These are phyloP conservation scores for Ganoderma lucidum DNA, from an alignment of 1,284 basidiomycete species.

Conservation along the genomic window DNA sequence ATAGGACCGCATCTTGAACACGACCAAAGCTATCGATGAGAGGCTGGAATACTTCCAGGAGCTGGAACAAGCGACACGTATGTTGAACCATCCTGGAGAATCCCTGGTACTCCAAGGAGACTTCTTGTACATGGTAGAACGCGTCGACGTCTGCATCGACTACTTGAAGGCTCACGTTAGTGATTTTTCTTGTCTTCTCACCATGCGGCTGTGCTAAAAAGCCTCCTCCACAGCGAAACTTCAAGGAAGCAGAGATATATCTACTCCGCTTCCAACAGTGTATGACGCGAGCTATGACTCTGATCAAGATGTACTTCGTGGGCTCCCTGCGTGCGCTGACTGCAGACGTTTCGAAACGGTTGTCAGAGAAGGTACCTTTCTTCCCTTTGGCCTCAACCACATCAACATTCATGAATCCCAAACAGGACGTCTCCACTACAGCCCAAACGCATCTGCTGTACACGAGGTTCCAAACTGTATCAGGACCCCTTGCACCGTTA, in stretches of 20 bases:
- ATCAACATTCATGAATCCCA: conserved; percentile 4
- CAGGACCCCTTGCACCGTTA: conserved; percentile 77
- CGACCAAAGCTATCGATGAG: conserved; percentile 80
- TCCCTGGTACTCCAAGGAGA: conserved; percentile 88
- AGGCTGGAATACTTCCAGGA: conserved; percentile 92
- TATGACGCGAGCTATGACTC: conserved; percentile 93
- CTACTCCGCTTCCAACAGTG: conserved; percentile 94
- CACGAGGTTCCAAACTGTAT: conserved; percentile 82
- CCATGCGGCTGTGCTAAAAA: background rate
- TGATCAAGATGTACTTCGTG: conserved; percentile 95
- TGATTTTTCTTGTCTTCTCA: conserved; percentile 27
- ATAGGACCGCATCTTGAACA: conserved; percentile 77
- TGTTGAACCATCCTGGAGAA: conserved; percentile 92
- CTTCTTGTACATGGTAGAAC: conserved; percentile 93
- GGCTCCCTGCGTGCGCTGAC: conserved; percentile 80
- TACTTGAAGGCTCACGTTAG: conserved; percentile 87
- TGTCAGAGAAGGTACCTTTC: conserved; percentile 71
- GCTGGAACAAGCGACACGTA: conserved; percentile 87
- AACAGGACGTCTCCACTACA: conserved; percentile 81
- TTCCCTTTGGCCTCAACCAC: background rate
- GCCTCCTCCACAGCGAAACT: conserved; percentile 71
- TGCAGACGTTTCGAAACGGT: conserved; percentile 74
- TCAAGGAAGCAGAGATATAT: conserved; percentile 90
- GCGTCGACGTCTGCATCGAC: conserved; percentile 91
- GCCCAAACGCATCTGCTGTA: conserved; percentile 89